A percentile compares a stretch with the other conserved stretches of the same genome.
These are phyloP conservation scores for Xylariales sp. DNA, from an alignment of 2,329 filamentous ascomycete genomes.

Conservation along the genomic window DNA sequence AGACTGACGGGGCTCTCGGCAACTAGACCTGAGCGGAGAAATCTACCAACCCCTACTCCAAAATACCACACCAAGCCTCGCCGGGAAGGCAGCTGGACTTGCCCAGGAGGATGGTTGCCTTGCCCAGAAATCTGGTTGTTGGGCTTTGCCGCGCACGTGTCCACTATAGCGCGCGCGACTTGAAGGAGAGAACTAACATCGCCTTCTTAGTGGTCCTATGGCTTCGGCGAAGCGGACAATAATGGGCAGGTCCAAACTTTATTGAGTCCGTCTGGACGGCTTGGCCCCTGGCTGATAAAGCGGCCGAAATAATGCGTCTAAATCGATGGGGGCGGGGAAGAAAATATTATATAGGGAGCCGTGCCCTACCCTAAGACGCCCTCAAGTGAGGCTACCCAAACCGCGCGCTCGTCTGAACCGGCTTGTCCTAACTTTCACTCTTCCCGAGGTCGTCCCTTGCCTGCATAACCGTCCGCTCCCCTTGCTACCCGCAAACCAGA, in stretches of 20 bases:
- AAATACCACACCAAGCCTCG: conserved; percentile 22
- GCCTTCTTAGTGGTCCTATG: conserved; percentile 11
- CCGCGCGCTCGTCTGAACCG: conserved; percentile 15
- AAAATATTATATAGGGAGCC: conserved; percentile 3
- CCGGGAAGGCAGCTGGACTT: conserved; percentile 11
- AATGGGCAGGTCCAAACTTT: conserved; percentile 30
- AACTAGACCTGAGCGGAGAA: conserved; percentile 17
- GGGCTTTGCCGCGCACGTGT: conserved; percentile 25
- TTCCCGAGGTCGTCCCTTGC: background rate
- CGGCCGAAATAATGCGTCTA: background rate
- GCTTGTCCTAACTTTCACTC: background rate
- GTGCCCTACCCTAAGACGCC: background rate
- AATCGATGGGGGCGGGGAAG: background rate
- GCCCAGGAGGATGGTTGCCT: conserved; percentile 3
- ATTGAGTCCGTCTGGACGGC: conserved; percentile 14
- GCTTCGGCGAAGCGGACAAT: conserved; percentile 21
- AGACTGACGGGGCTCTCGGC: conserved; percentile 4
- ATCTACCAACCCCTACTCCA: conserved; percentile 30
- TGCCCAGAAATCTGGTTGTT: conserved; percentile 17
- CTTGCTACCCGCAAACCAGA: background rate
- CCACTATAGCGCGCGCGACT: conserved; percentile 19
- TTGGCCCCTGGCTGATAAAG: conserved; percentile 6
- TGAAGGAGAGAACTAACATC: conserved; percentile 4
- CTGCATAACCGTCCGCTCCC: background rate
- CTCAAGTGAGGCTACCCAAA: conserved; percentile 4